Evolutionary conservation across 306 rosid species (phyloP), one percentile per base, ranked within the genome.

Genomic region (Sesbania bispinosa): DNA sequence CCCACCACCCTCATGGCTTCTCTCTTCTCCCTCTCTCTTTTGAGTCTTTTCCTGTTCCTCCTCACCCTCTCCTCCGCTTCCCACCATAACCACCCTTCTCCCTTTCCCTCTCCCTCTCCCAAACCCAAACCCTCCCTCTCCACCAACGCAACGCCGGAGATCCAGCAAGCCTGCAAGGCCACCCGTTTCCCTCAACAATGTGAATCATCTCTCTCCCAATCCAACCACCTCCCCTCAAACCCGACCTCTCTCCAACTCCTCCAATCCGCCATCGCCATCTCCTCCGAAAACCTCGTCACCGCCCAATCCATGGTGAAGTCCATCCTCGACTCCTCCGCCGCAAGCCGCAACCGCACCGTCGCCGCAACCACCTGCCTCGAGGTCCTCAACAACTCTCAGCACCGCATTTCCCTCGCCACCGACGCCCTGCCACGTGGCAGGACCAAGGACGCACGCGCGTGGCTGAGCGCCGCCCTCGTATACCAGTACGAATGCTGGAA

Each of bases 401-500:
- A 81, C 84, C 91, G 99, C 7, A 79, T 66, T 8, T 64, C 85
- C 3, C 76, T 53, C 11, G 63, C 95, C 46, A 18, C 23, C 0
- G 23, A 45, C 2, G 92, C 92, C 0, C 67, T 91, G 39, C 69
- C 82, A 0, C 82, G 71, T 2, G 87, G 76, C 1, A 59, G 32
- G 19, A 54, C 0, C 26, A 86, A 89, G 53, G 87, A 85, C 72
- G 89, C 96, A 1, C 92, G 97, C 13, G 95, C 96, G 2, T 86
- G 90, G 85, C 46, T 89, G 81, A 82, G 86, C 75, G 88, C 99
- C 10, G 81, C 96, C 0, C n/a, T 87, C 24, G 78, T 76, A 0
- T 86, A 67, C 76, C 99, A 94, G 68, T 90, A 91, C 83, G 92
- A 77, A 24, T 94, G 99, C 85, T 94, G 95, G 96, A 83, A 89